phyloP scores from a whole-genome alignment of 169 alveolate species.

The Amoebophrya sp. region DNA sequence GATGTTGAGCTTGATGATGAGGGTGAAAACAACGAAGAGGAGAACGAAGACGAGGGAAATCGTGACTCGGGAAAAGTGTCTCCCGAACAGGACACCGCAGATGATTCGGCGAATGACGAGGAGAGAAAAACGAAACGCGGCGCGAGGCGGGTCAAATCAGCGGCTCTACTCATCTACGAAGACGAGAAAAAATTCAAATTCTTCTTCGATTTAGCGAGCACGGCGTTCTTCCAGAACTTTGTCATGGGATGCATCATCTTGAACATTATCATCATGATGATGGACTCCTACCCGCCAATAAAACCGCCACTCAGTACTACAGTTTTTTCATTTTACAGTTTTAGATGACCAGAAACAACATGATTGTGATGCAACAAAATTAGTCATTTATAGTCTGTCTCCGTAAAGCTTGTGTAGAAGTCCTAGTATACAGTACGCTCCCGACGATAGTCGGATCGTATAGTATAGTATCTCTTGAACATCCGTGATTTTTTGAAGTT shows the following conservation, averaged over 20 bases:
- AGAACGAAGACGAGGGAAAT: neutral
- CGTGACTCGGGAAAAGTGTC: neutral
- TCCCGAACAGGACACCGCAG: neutral
- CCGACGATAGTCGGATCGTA: too few relatives aligned
- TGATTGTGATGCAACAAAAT: too few relatives aligned
- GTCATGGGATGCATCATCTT: slow-evolving; percentile 30
- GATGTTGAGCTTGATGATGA: neutral
- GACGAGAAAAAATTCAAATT: neutral
- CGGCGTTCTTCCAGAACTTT: neutral
- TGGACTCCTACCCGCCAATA: slow-evolving; percentile 33
- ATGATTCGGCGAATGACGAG: neutral
- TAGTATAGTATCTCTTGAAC: too few relatives aligned
- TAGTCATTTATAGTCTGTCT: too few relatives aligned
- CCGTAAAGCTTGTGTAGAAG: too few relatives aligned
- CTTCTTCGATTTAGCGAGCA: neutral
- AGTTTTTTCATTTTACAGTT: neutral
- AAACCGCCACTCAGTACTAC: slow-evolving; percentile 11
- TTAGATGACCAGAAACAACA: neutral
- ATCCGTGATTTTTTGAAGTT: too few relatives aligned
- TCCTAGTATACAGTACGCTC: too few relatives aligned
- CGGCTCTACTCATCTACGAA: neutral
- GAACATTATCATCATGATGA: slow-evolving; percentile 33
- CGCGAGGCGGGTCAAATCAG: neutral
- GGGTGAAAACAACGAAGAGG: neutral
- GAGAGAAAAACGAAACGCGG: neutral